These are phyloP conservation scores for Hirschfeldia incana DNA, from an alignment of 345 rosid genomes.

Conservation along the genomic window DNA sequence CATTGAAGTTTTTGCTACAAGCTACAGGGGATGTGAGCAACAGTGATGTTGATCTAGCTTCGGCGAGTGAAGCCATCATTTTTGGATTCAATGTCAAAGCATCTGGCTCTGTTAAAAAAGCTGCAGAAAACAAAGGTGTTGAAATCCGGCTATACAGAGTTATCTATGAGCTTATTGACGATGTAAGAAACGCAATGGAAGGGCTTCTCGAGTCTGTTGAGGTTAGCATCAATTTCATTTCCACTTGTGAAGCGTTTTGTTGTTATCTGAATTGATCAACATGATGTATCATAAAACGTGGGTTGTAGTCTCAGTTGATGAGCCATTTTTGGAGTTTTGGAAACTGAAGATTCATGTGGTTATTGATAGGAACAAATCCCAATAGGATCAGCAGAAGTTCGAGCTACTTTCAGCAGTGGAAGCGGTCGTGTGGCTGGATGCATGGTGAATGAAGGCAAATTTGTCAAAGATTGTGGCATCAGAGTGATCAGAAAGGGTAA, in stretches of 20 bases:
- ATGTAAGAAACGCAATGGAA: slow-evolving; percentile 94
- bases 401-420: slow-evolving; percentile 93
- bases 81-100: slow-evolving; percentile 86
- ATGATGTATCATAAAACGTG: not conserved
- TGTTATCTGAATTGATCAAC: slow-evolving; percentile 7
- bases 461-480: slow-evolving; percentile 84
- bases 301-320: not conserved
- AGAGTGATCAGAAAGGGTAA: slow-evolving; percentile 70
- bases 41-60: slow-evolving; percentile 93
- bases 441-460: slow-evolving; percentile 89
- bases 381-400: slow-evolving; percentile 86
- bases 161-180: slow-evolving; percentile 94
- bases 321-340: slow-evolving; percentile 21
- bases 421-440: slow-evolving; percentile 99
- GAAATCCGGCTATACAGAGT: slow-evolving; percentile 89
- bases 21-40: slow-evolving; percentile 89
- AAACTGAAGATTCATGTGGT: slow-evolving; percentile 36
- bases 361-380: slow-evolving; percentile 70
- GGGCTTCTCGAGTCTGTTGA: slow-evolving; percentile 90
- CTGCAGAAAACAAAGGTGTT: slow-evolving; percentile 86
- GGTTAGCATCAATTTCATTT: slow-evolving; percentile 49
- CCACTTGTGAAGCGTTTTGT: slow-evolving; percentile 8
- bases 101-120: slow-evolving; percentile 74
- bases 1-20: slow-evolving; percentile 85
- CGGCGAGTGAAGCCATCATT: slow-evolving; percentile 82